Conservation (phyloP, 441 rosid genomes). For the Erodium texanum region DNA sequence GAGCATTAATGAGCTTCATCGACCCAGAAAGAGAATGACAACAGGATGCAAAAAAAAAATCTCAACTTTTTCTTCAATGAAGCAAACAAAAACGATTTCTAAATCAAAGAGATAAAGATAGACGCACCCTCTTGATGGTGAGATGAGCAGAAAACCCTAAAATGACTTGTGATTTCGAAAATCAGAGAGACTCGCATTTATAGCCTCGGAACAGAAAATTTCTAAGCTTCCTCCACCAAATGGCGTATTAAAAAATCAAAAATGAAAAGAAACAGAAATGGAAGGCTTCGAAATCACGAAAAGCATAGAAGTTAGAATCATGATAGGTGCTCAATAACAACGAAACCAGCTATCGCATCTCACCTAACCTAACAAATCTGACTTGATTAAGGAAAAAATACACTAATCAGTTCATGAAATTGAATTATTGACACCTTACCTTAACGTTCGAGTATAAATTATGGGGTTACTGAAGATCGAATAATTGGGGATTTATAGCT, state of each 20-base stretch:
- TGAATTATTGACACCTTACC: background rate
- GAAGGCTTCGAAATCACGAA: slow-evolving; percentile 36
- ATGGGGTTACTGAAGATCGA: background rate
- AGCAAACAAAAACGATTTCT: background rate
- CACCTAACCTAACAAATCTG: background rate
- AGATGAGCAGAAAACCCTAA: slow-evolving; percentile 20
- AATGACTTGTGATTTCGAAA: slow-evolving; percentile 10
- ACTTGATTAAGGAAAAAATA: background rate
- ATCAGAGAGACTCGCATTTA: slow-evolving; percentile 23
- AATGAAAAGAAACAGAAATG: slow-evolving; percentile 6
- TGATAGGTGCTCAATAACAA: slow-evolving; percentile 30
- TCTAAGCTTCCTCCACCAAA: slow-evolving; percentile 16
- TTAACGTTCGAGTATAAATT: background rate
- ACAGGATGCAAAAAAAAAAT: no score
- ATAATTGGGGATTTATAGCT: background rate
- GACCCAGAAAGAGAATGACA: background rate
- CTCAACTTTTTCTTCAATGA: background rate
- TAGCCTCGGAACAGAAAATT: slow-evolving; percentile 16
- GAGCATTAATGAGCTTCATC: background rate
- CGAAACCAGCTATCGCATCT: slow-evolving; percentile 14
- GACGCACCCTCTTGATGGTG: background rate
- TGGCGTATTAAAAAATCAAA: slow-evolving; percentile 6
- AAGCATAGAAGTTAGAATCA: slow-evolving; percentile 18
- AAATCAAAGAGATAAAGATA: background rate
- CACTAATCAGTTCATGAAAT: background rate